Base-by-base conservation (phyloP, 768 basidiomycete genomes). In the Rhodotorula babjevae region DNA sequence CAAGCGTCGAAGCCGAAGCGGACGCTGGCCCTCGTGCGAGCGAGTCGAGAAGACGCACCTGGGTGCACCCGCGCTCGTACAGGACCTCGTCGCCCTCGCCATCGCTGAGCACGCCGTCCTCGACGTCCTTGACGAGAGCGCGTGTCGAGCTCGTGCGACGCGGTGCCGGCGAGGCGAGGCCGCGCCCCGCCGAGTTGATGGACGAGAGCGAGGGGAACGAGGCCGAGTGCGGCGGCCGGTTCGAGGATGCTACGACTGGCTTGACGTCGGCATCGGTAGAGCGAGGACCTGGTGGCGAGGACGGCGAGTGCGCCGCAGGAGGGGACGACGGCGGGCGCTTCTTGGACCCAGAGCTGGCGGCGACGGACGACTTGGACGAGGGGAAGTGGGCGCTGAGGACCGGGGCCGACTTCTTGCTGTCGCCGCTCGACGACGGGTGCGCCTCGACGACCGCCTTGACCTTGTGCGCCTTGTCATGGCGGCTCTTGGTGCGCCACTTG, bases 1-100 rank as follows among this genome's bases (percentile, higher is more conserved):
- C 12, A 19, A 10, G 1, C 9, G 18, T 7, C 21, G 49, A 16
- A 23, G 3, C 19, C 25, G 25, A 27, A n/a, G 33, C 12, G 6
- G 44, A 14, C 5, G 47, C 47, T 49, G 2, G 47, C 21, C 21
- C 15, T 18, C 2, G 31, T 53, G 36, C 10, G 23, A 29, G 31
- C n/a, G n/a, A 1, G 6, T 46, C 44, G 18, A 18, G 25, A 0
- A 19, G n/a, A 33, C 67, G 14, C 33, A 68, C 67, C 67, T 68
- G 67, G 16, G 61, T 68, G n/a, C 61, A 68, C 0, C 67, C 67
- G 5, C 61, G 44, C 33, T 68, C 67, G 27, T 36, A 56, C 11
- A 68, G 31, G n/a, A 68, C 44, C 55, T 68, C 67, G 46, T 63
- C 46, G 18, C 15, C 53, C 21, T 46, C 44, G 44, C 44, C 44